Conservation (phyloP, 2,329 filamentous ascomycete species). For the Monilinia fructicola region DNA sequence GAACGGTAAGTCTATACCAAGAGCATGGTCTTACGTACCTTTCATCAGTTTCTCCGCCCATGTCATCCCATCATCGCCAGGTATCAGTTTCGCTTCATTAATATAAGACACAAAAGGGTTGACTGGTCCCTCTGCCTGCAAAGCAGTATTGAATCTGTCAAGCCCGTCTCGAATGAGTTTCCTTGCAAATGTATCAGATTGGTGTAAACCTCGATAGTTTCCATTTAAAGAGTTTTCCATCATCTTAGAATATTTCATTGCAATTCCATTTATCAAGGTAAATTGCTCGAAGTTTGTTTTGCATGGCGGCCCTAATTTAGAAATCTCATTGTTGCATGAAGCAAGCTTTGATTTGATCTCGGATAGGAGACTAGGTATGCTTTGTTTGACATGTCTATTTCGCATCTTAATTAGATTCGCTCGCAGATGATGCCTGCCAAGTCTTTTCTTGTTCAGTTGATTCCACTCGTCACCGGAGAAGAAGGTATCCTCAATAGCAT, state of each 20-base stretch:
- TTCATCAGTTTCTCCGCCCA: conserved; percentile 22
- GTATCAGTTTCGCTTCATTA: conserved; percentile 22
- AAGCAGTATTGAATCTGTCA: not conserved
- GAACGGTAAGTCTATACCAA: not conserved
- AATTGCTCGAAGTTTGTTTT: conserved; percentile 25
- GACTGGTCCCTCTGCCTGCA: conserved; percentile 4
- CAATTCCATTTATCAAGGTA: conserved; percentile 20
- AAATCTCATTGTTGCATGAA: conserved; percentile 21
- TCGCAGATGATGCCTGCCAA: conserved; percentile 29
- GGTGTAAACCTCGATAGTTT: not conserved
- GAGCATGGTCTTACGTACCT: not conserved
- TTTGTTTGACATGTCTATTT: conserved; percentile 27
- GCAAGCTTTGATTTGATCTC: conserved; percentile 25
- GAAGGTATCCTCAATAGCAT: conserved; percentile 25
- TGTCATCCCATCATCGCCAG: not conserved
- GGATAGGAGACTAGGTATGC: conserved; percentile 25
- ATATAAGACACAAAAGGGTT: conserved; percentile 15
- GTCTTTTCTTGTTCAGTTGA: conserved; percentile 24
- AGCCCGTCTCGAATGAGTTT: conserved; percentile 9
- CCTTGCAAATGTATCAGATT: not conserved
- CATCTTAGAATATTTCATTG: conserved; percentile 5
- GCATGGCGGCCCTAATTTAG: conserved; percentile 24
- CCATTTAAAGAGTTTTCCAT: not conserved
- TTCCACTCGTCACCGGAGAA: conserved; percentile 30
- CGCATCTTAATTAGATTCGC: conserved; percentile 27